Percentiles rank a stretch among this genome's conserved stretches.
Conservation (phyloP, 495 filamentous ascomycete genomes). For the Penicillium parvum region DNA sequence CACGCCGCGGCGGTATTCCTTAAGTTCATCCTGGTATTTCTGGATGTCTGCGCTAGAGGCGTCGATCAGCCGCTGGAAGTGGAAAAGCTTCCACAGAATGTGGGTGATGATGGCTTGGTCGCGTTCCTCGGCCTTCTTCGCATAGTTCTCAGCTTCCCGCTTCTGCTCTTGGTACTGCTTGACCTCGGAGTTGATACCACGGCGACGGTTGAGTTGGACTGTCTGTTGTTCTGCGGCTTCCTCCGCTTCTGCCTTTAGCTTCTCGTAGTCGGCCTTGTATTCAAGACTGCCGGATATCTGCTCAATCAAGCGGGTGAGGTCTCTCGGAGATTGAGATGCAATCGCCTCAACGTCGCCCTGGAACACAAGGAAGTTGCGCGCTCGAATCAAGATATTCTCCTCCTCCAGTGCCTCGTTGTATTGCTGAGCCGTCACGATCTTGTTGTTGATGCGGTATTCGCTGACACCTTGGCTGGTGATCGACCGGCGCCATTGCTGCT, state of each 20-base stretch:
- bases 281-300: conserved; percentile 96
- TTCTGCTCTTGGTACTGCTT: conserved; percentile 98
- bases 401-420: conserved; percentile 92
- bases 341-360: conserved; percentile 99
- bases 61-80: conserved; percentile 91
- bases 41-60: conserved; percentile 87
- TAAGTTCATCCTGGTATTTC: conserved; percentile 91
- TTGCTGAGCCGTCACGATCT: conserved; percentile 77
- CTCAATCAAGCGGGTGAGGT: conserved; percentile 93
- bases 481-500: conserved; percentile 90
- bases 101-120: conserved; percentile 93
- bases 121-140: conserved; percentile 79
- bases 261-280: conserved; percentile 93
- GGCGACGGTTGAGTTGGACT: conserved; percentile 77
- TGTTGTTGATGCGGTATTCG: conserved; percentile 96
- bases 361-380: conserved; percentile 96
- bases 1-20: conserved; percentile 83
- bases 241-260: conserved; percentile 76
- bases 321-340: conserved; percentile 85
- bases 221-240: conserved; percentile 84
- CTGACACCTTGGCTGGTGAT: conserved; percentile 85
- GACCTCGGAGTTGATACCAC: conserved; percentile 96
- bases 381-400: conserved; percentile 96
- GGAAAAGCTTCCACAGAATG: conserved; percentile 94
- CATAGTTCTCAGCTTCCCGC: conserved; percentile 87